phyloP scores from a whole-genome alignment of 2,329 filamentous ascomycete species.

The Beauveria brongniartii region DNA sequence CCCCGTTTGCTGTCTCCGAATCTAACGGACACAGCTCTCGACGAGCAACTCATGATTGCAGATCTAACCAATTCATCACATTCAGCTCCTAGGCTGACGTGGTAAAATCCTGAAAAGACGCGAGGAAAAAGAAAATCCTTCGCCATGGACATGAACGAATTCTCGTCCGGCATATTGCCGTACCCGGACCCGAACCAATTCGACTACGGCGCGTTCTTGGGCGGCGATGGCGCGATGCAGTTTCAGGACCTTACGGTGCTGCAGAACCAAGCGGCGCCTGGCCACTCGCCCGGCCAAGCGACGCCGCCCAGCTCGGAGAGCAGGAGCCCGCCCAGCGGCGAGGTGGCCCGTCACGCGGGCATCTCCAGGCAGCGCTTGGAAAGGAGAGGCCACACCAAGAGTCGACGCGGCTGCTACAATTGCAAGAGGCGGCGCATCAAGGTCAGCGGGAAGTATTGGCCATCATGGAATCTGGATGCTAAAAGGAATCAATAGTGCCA shows the following conservation, averaged over 20 bases:
- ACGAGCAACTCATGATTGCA: not conserved
- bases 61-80: not conserved
- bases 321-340: constrained; percentile 17
- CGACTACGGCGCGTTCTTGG: constrained; percentile 32
- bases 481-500: constrained; percentile 43
- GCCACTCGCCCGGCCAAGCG: constrained; percentile 23
- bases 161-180: constrained; percentile 21
- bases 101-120: not conserved
- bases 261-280: constrained; percentile 14
- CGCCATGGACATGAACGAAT: constrained; percentile 23
- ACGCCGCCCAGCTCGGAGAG: constrained; percentile 23
- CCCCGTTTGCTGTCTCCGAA: not conserved
- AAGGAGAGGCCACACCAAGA: constrained; percentile 58
- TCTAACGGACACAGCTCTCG: too few species aligned
- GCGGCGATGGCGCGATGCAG: constrained; percentile 16
- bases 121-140: not conserved
- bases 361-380: constrained; percentile 35
- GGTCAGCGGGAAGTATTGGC: constrained; percentile 25
- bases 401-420: constrained; percentile 56
- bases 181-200: constrained; percentile 26
- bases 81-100: not conserved
- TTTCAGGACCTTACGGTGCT: constrained; percentile 6
- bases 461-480: constrained; percentile 5
- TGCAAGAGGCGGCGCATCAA: constrained; percentile 61
- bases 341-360: constrained; percentile 14